Evolutionary conservation across 306 rosid species (phyloP).

Genomic region (Heteromeles arbutifolia): DNA sequence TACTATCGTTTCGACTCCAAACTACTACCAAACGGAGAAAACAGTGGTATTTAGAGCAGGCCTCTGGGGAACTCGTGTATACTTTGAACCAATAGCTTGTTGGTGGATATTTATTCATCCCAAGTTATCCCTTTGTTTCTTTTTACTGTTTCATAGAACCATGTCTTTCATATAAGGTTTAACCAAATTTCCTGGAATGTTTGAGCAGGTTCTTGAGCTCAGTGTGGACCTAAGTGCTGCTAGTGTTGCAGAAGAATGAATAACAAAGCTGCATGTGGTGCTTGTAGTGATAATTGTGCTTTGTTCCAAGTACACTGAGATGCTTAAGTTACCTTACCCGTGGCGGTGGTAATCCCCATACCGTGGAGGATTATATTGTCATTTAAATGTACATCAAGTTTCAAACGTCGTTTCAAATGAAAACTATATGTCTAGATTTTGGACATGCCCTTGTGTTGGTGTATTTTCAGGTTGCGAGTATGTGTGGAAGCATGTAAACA

Average conservation of each 20-base stretch:
- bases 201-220: constrained; percentile 72
- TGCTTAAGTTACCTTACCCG: background rate
- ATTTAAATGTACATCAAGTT: background rate
- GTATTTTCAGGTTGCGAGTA: background rate
- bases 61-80: background rate
- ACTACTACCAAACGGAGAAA: background rate
- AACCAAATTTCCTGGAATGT: background rate
- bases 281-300: background rate
- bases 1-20: background rate
- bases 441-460: background rate
- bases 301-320: background rate
- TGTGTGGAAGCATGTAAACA: background rate
- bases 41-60: background rate
- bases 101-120: background rate
- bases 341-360: background rate
- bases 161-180: background rate
- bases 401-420: background rate
- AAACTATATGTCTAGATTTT: background rate
- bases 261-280: background rate
- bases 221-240: constrained; percentile 95
- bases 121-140: background rate
- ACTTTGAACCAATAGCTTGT: background rate
- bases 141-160: background rate
- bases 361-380: background rate
- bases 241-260: constrained; percentile 90